Evolutionary conservation across 345 rosid genomes (phyloP), one percentile per base, ranked within the genome.

Genomic region (Citrus inodora): DNA sequence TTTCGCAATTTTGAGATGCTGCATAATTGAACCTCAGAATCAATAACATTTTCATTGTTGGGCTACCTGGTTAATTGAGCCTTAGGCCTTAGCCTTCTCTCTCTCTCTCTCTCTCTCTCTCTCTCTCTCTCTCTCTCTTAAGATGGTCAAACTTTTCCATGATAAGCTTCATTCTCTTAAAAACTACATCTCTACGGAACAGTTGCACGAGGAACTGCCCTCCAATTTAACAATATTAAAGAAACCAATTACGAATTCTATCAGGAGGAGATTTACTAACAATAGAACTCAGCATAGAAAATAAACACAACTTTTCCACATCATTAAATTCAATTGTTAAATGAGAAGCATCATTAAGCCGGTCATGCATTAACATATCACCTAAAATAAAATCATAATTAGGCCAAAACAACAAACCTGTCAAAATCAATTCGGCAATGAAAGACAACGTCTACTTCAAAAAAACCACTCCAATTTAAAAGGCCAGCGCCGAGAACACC

Each of bases 351-450:
- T 65, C 65, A 72, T 42, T 25, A 25, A 69, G 33, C 25, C 9
- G 56, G 56, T 24, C 48, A 42, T 0, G 11, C 22, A 69, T 17
- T 42, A 27, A 13, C 40, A 38, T 71, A 42, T 67, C 60, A 56
- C 16, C 61, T 73, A 30, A 22, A 32, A 70, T 1, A 40, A 64
- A 64, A 59, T 51, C 58, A 35, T 25, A 17, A 48, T 65, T 51
- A 30, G 30, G 58, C 38, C 40, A 68, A 32, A 37, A 78, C 80
- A 25, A 7, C 16, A 19, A 75, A 84, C 84, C 84, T 75, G 14
- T 71, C 59, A 76, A 76, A 40, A 40, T 58, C 7, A 64, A 63
- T 59, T 68, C 27, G n/a, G 25, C 73, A 79, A 76, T 16, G 17
- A 37, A 78, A 75, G 65, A 62, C 28, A 48, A 67, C 22, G 40